Base-by-base conservation (phyloP, 441 rosid species). In the Adansonia gregorii region DNA sequence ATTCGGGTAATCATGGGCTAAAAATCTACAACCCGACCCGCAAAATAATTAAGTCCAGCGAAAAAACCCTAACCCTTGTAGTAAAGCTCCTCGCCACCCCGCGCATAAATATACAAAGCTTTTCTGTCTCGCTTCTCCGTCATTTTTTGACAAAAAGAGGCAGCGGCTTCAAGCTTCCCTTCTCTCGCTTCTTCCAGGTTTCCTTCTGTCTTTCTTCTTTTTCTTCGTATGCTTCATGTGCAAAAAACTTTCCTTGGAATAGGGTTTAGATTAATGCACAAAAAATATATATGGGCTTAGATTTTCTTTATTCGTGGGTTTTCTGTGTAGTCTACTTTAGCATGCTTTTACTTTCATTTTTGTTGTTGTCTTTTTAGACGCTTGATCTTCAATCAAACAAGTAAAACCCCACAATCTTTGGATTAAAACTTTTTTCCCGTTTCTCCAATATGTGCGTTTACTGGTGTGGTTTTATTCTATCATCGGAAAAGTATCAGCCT, bases 61-160 rank as follows among this genome's bases (percentile, higher is more conserved):
- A 54, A 49, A 49, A 79, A 79, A 79, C 78, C 78, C 82, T 75
- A 74, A 79, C 65, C 63, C 75, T 79, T 69, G 9, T 6, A 20
- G 39, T 54, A 24, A 31, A 65, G 24, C 4, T 14, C 41, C 3
- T 14, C 14, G 54, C 54, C 15, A 6, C 46, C n/a, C 12, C 70
- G 6, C 52, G 9, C 63, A 54, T 78, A 73, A 55, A 67, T 67
- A 10, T 59, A 15, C 68, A 66, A 48, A 3, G 1, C 2, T 27
- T 55, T 35, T n/a, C 17, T 58, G 0, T 14, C 49, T 22, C n/a
- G 15, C 2, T 39, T 10, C n/a, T 6, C 67, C 79, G 64, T 79
- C 64, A 72, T 66, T 63, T 70, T 69, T 70, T 43, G 63, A 39
- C 24, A n/a, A 48, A 55, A 46, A 56, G 15, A 41, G 10, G 58